Evolutionary conservation across 1,284 basidiomycete species (phyloP), one percentile per base, ranked within the genome.

Genomic region (Ceratobasidium sp.): DNA sequence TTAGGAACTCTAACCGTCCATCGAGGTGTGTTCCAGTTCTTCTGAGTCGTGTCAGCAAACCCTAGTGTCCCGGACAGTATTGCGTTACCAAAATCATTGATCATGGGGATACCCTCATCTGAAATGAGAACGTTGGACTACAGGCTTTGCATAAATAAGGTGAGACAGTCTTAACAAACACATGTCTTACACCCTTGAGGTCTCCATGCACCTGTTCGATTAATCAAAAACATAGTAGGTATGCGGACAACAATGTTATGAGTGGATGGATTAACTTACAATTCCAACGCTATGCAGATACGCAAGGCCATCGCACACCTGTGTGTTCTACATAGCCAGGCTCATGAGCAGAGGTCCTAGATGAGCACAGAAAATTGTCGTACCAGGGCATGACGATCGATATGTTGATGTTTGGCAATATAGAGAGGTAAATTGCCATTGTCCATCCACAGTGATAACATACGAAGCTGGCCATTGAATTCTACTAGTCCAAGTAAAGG

Each of bases 131-230:
- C 58, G 21, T 60, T 60, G 26, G 18, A 21, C 58, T 21, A 4
- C 6, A n/a, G 23, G 23, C 9, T 5, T 5, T 28, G 3, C 8
- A 52, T 48, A 9, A 52, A 23, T n/a, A 30, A 52, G 21, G 6
- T 45, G 10, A 3, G 34, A 9, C 5, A 21, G 18, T 3, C 26
- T 14, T 45, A 10, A 4, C 23, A 9, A 9, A 18, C 18, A 23
- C 23, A 4, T 3, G 6, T 28, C 58, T 60, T 45, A 60, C 58
- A 10, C 36, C 58, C 21, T 60, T 41, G 14, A 60, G 34, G 26
- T 60, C 39, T n/a, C 58, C 58, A 21, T 60, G 58, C 18, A 60
- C 26, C 58, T 45, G 58, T 52, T n/a, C n/a, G n/a, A n/a, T n/a
- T n/a, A n/a, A n/a, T n/a, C n/a, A n/a, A n/a, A n/a, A n/a, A n/a